Base-by-base conservation (phyloP, 495 filamentous ascomycete genomes). In the Xylaria palmicola region DNA sequence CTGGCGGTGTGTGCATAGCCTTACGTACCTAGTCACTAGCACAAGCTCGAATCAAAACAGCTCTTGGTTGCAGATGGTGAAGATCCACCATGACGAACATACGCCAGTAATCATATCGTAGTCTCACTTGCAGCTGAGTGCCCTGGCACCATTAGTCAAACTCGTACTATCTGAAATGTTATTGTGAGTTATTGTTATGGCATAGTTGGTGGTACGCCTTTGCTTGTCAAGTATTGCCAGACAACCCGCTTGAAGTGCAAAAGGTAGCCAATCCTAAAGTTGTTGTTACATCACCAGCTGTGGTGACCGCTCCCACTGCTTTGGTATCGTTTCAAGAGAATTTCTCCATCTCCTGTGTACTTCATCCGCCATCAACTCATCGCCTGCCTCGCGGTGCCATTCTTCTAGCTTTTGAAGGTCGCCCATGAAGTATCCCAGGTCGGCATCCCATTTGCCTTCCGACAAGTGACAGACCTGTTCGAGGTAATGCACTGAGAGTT, bases 361-460 rank as follows among this genome's bases (percentile, higher is more conserved):
- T 12, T 53, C 52, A 8, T 71, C 66, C 8, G 69, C 69, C 43
- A 52, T 41, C 0, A 17, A 34, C 15, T 20, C 56, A 17, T 71
- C 66, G 22, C 69, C 69, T 7, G 66, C 69, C 20, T 71, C 69
- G 8, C 64, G 60, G 19, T 69, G 66, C 69, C 69, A 71, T 26
- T 63, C 60, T 52, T 69, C 66, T 4, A 71, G 43, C 19, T 65
- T 65, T 59, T 71, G 64, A 4, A 71, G 48, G 20, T 71, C 66
- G 7, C 69, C 69, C 19, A 71, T 59, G 29, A 71, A 58, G 30
- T 71, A 71, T 32, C 69, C 69, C 57, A 71, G 59, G 30, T 71
- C 69, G 20, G 69, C 59, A 37, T 71, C 64, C 69, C 69, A 71
- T 27, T 60, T 56, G n/a, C 66, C 62, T 27, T 69, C 69, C 47